Conservation (phyloP, 768 basidiomycete species). For the Boletus sensibilis region DNA sequence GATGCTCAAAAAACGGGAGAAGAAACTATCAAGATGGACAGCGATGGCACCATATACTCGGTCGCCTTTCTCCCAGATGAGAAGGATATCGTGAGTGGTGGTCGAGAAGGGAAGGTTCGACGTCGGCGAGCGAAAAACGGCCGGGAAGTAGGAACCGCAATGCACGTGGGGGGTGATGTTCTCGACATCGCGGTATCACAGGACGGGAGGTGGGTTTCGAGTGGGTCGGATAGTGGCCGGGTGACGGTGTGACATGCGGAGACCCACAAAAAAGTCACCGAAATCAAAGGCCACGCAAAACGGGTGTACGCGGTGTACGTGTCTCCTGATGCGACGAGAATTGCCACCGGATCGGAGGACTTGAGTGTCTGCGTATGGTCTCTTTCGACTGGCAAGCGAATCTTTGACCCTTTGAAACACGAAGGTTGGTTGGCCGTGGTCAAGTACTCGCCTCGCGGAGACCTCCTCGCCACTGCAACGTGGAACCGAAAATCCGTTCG, state of each 20-base stretch:
- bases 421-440: neutral
- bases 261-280: neutral
- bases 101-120: neutral
- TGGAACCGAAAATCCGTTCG: neutral
- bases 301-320: slow-evolving; percentile 8
- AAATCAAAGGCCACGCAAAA: neutral
- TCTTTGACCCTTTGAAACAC: neutral
- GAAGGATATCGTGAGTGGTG: neutral
- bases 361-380: neutral
- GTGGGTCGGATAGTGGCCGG: slow-evolving; percentile 4
- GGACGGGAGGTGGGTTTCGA: slow-evolving; percentile 1
- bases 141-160: neutral
- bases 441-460: neutral
- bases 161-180: neutral
- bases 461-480: neutral
- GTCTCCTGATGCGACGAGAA: neutral
- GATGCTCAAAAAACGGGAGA: neutral
- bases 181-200: neutral
- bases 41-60: neutral
- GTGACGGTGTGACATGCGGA: slow-evolving; percentile 4
- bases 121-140: neutral
- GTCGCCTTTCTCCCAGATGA: neutral
- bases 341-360: neutral
- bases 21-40: neutral
- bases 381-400: no score